A percentile compares a stretch with the other conserved stretches of the same genome.
Evolutionary conservation across 192 early-diverging fungal genomes (phyloP).

Genomic region (Backusella tuberculispora): DNA sequence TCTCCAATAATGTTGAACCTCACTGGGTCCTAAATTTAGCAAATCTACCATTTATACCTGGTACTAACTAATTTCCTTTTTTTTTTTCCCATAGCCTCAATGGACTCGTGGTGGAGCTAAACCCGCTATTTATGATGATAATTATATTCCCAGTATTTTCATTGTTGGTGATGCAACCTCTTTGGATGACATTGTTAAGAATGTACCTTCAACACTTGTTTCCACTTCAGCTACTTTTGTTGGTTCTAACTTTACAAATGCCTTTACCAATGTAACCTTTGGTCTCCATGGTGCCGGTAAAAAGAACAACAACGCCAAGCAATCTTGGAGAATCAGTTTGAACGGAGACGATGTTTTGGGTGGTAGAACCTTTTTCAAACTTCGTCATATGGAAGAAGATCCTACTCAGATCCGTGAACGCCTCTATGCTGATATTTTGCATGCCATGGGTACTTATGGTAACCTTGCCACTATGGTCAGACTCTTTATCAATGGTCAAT

Average conservation of each 20-base stretch:
- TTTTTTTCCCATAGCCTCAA: slow-evolving; percentile 22
- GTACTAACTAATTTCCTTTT: background rate
- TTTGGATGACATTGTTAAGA: slow-evolving; percentile 34
- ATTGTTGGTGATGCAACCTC: slow-evolving; percentile 34
- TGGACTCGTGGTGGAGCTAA: slow-evolving; percentile 46
- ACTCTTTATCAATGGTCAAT: slow-evolving; percentile 49
- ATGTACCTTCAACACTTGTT: slow-evolving; percentile 18
- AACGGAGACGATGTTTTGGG: slow-evolving; percentile 25
- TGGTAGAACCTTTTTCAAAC: slow-evolving; percentile 48
- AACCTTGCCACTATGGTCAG: slow-evolving; percentile 53
- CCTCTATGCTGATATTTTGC: slow-evolving; percentile 48
- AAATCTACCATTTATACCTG: background rate
- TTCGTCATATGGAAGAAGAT: slow-evolving; percentile 54
- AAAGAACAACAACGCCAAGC: slow-evolving; percentile 57
- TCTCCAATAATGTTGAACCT: background rate
- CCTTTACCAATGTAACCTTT: slow-evolving; percentile 39
- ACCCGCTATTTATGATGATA: slow-evolving; percentile 42
- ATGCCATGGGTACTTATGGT: slow-evolving; percentile 47
- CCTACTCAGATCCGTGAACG: slow-evolving; percentile 59
- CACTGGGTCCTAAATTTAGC: slow-evolving; percentile 5
- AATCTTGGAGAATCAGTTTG: slow-evolving; percentile 48
- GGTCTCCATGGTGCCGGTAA: slow-evolving; percentile 52
- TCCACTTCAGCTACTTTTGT: slow-evolving; percentile 39
- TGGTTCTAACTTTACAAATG: slow-evolving; percentile 41
- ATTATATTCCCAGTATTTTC: slow-evolving; percentile 55